Evolutionary conservation across 768 basidiomycete genomes (phyloP), one percentile per base, ranked within the genome.

Genomic region (Pholiota microspora): DNA sequence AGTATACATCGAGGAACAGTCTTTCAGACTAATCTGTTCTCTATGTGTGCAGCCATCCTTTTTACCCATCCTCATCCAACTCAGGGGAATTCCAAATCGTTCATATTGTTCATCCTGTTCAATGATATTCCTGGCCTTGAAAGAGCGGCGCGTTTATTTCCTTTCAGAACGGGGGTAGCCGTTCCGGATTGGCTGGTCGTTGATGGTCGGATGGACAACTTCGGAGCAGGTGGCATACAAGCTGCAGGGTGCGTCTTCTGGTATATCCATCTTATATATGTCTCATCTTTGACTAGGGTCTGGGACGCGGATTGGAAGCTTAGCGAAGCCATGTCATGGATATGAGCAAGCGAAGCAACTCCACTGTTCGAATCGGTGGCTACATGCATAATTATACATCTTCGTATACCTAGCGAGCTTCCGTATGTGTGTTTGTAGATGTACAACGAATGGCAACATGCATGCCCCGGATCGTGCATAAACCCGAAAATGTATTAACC

Each of bases 161-260:
- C 94, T 3, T 80, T 91, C 23, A 82, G 94, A 16, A 96, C 93
- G 2, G 92, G 92, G 3, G 75, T 93, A 2, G 68, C 83, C 7
- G 76, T 81, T 1, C 89, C 92, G 1, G 89, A 92, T 62, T 95
- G 92, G 90, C 61, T 92, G 5, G 76, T 92, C 15, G 73, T 86
- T 3, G 78, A 81, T 8, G 69, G 69, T 12, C 65, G 68, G 10
- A 76, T 83, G 16, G 88, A 88, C 58, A 62, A 54, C 40, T 67
- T 78, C 15, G 91, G 89, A 4, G 84, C 89, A 9, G 89, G 80
- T n/a, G 92, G 88, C 1, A 71, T 92, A 16, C 67, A 79, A 10
- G 92, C 82, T 13, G 86, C 91, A 55, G 93, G 93, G 89, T 91
- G 69, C 66, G 84, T 67, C 8, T 16, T 27, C 21, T 35, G 45